Evolutionary conservation across 148 eudicot species (phyloP), one percentile per base, ranked within the genome.

Genomic region (Polygonum aviculare): DNA sequence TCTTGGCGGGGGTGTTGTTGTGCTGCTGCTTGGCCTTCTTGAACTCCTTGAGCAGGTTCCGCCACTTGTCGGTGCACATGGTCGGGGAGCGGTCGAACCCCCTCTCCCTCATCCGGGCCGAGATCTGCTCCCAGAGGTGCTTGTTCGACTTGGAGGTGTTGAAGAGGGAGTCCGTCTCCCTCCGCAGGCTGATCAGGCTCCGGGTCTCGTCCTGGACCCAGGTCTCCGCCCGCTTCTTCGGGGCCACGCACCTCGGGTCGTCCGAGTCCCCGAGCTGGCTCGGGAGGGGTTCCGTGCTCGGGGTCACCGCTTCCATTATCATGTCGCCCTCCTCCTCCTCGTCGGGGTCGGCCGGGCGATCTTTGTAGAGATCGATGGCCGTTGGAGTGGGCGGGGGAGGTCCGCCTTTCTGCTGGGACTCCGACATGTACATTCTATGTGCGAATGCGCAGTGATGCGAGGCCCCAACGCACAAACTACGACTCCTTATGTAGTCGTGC

Each of bases 61-160:
- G 84, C 97, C 97, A 95, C 82, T 95, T 92, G 40, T 92, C 97
- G 0, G 98, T 95, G 49, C 98, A 95, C 98, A 95, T 95, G 4
- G 92, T 89, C 0, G 98, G 93, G 1, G 96, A 89, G n/a, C 96
- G 77, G 81, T 95, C 98, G 31, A 95, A 95, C 72, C 98, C 98
- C 51, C 85, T 83, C 0, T 87, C 97, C n/a, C 89, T 88, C 98
- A 95, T 92, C 79, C 86, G 88, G 11, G 79, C 33, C 0, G 94
- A 90, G 75, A 95, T 92, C 82, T 88, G 88, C 1, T 95, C 94
- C 98, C 98, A 95, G 70, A 95, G 70, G 76, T 95, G 98, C 82
- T 87, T 90, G 76, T 94, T 94, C 2, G 92, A 88, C 45, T 94
- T 90, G 0, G 97, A 91, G 2, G 91, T 91, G 79, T 94, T 94